Percentiles rank a stretch among this genome's conserved stretches.
Conservation (phyloP, 2,329 filamentous ascomycete genomes). For the Trichoderma sp. region DNA sequence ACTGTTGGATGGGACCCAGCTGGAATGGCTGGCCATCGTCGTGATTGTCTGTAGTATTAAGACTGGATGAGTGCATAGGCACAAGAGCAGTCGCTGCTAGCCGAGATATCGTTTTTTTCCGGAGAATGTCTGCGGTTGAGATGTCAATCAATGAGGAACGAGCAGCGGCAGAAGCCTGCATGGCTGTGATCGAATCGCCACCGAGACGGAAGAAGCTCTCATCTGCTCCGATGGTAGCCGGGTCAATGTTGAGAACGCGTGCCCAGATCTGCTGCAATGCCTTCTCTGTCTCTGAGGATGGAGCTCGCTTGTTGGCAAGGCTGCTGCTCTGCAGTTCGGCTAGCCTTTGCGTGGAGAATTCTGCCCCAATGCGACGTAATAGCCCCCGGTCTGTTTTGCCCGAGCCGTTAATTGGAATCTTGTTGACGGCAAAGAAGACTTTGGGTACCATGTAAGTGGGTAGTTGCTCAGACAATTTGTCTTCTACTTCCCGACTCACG, state of each 20-base stretch:
- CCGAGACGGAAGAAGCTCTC: slow-evolving; percentile 50
- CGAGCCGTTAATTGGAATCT: slow-evolving; percentile 31
- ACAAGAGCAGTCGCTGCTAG: too few relatives aligned
- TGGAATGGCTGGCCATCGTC: too few relatives aligned
- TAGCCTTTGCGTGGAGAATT: background rate
- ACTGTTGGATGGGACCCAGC: too few relatives aligned
- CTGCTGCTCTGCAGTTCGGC: background rate
- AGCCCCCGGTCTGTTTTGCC: slow-evolving; percentile 4
- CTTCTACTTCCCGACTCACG: background rate
- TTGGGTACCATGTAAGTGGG: slow-evolving; percentile 41
- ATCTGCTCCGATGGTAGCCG: slow-evolving; percentile 36
- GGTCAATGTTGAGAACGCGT: slow-evolving; percentile 32
- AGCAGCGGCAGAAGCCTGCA: slow-evolving; percentile 31
- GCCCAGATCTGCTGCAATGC: slow-evolving; percentile 35
- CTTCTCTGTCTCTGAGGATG: slow-evolving; percentile 15
- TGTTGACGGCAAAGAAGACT: slow-evolving; percentile 36
- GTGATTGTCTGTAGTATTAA: too few relatives aligned
- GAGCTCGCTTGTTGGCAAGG: background rate
- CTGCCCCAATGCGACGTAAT: background rate
- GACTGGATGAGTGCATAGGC: too few relatives aligned
- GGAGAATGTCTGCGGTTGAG: too few relatives aligned
- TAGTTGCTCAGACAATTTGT: background rate
- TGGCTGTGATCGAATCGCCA: slow-evolving; percentile 48
- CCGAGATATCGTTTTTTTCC: too few relatives aligned
- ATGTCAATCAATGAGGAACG: too few relatives aligned